Evolutionary conservation across 306 rosid genomes (phyloP), one percentile per base, ranked within the genome.

Genomic region (Rosa persica): DNA sequence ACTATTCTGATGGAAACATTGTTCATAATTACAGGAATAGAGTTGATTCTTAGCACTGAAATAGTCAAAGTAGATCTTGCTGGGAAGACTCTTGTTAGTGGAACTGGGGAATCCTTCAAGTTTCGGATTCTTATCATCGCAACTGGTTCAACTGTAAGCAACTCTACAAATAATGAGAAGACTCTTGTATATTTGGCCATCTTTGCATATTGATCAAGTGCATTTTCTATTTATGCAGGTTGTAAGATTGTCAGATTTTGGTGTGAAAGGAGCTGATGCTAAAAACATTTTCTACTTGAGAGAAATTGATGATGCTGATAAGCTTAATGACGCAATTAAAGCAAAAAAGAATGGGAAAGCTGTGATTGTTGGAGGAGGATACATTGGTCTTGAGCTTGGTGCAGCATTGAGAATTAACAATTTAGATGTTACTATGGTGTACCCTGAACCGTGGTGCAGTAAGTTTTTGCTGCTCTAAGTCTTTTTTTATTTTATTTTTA

Each of bases 371-470:
- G 99, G 99, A 64, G 99, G 99, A 80, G 99, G 97, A 68, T 93
- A 95, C 86, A 95, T 95, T 12, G 96, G 99, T 85, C 91, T 95
- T 77, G 99, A 95, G 86, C 89, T 95, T 76, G 83, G 97, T 86
- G 99, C 99, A 34, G 96, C 83, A 55, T 81, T 95, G 88, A 83
- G 72, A 79, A 87, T 93, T 72, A 95, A 95, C 85, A 84, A 93
- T 78, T 55, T 87, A 76, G 97, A 95, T 75, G 94, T 89, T 66
- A 86, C 70, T 78, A 95, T 95, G 99, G 97, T 95, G 80, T 95
- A 93, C 86, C 99, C 99, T 19, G 99, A 95, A 82, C 98, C 98
- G 46, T 95, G 99, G 99, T 93, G 98, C 84, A 95, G 99, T 95
- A 91, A 91, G 99, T 93, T 82, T 84, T 79, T 80, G 47, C 40